Evolutionary conservation across 2,329 filamentous ascomycete species (phyloP).

Genomic region (Ceratocystis albifundus): DNA sequence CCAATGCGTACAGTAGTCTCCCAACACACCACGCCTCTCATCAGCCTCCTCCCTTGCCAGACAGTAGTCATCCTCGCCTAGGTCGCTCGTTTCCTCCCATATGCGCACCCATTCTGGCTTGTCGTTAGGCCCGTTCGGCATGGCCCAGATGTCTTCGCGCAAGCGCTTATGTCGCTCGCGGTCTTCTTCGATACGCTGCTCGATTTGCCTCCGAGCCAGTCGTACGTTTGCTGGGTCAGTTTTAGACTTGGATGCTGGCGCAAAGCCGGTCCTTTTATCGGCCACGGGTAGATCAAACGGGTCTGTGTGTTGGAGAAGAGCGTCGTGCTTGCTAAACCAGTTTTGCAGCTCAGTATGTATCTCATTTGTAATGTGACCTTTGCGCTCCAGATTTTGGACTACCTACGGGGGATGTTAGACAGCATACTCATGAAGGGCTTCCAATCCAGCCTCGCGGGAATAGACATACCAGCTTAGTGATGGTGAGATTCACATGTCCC

Average conservation of each 20-base stretch:
- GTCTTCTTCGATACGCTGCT: slow-evolving; percentile 95
- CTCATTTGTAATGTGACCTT: slow-evolving; percentile 60
- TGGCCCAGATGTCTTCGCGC: slow-evolving; percentile 86
- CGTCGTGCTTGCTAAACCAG: slow-evolving; percentile 68
- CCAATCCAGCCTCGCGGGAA: background rate
- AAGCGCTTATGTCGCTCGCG: slow-evolving; percentile 85
- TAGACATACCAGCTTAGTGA: slow-evolving; percentile 61
- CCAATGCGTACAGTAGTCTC: slow-evolving; percentile 24
- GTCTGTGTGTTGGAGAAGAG: slow-evolving; percentile 30
- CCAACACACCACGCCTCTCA: slow-evolving; percentile 33
- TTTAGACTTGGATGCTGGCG: slow-evolving; percentile 29
- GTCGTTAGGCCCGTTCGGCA: slow-evolving; percentile 47
- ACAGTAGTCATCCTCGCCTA: slow-evolving; percentile 76
- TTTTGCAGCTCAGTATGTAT: slow-evolving; percentile 71
- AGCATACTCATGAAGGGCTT: background rate
- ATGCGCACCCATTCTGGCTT: slow-evolving; percentile 64
- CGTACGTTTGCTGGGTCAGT: slow-evolving; percentile 23
- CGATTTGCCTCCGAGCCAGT: slow-evolving; percentile 76
- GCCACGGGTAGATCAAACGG: slow-evolving; percentile 13
- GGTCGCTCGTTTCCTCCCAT: slow-evolving; percentile 78
- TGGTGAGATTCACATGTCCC: slow-evolving; percentile 86
- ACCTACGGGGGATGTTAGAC: slow-evolving; percentile 36
- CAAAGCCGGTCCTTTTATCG: background rate
- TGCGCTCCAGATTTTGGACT: slow-evolving; percentile 56
- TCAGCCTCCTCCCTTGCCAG: slow-evolving; percentile 60